These are phyloP conservation scores for Hymenoscyphus linearis DNA, from an alignment of 2,329 filamentous ascomycete genomes.

Conservation along the genomic window DNA sequence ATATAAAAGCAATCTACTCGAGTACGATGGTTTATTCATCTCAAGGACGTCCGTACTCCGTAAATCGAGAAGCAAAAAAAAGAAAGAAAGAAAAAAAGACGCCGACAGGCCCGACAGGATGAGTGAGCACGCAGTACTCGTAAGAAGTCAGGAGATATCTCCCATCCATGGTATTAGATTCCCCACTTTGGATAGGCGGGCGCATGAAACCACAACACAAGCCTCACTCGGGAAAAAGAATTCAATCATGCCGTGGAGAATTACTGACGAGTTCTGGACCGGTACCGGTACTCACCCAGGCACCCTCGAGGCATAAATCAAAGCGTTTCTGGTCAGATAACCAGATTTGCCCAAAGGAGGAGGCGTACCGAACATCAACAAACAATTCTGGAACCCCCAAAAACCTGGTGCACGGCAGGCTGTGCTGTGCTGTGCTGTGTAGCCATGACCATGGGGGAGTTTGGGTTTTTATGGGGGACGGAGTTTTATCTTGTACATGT, in stretches of 20 bases:
- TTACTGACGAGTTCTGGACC: neutral
- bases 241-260: neutral
- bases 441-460: neutral
- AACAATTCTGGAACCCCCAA: neutral
- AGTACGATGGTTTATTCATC: too few species aligned
- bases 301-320: neutral
- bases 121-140: neutral
- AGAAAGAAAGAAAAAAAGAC: too few species aligned
- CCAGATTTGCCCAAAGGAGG: too few species aligned
- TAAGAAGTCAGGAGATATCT: too few species aligned
- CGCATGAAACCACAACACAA: neutral
- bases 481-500: neutral
- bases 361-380: neutral
- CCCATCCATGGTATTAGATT: neutral
- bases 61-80: neutral
- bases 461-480: neutral
- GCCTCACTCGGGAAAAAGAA: neutral
- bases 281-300: neutral
- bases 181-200: neutral
- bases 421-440: too few species aligned
- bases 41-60: neutral
- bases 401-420: neutral
- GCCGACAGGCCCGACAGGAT: too few species aligned
- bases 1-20: too few species aligned
- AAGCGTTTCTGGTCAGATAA: too few species aligned